A percentile compares a stretch with the other conserved stretches of the same genome.
These are phyloP conservation scores for Chaetomiaceae sp. DNA, from an alignment of 2,329 filamentous ascomycete genomes.

Conservation along the genomic window DNA sequence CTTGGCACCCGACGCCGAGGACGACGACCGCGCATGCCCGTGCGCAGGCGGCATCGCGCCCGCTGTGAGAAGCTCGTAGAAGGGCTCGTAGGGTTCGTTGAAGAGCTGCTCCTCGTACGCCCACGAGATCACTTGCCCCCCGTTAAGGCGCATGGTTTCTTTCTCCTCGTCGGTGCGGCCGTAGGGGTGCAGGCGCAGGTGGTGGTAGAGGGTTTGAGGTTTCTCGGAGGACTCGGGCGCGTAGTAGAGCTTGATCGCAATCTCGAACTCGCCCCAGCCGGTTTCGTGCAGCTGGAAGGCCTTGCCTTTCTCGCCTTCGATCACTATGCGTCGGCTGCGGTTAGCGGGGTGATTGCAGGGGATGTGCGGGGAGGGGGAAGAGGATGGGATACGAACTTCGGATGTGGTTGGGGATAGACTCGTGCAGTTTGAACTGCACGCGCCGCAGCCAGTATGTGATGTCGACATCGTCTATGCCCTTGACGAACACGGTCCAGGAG, in stretches of 20 bases:
- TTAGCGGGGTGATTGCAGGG: neutral
- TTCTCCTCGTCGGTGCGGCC: constrained; percentile 72
- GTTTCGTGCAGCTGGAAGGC: constrained; percentile 85
- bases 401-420: constrained; percentile 87
- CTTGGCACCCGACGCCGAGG: constrained; percentile 16
- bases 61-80: constrained; percentile 79
- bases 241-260: constrained; percentile 93
- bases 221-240: constrained; percentile 84
- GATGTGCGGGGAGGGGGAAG: neutral
- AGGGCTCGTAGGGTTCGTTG: constrained; percentile 90
- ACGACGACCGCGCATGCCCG: constrained; percentile 1
- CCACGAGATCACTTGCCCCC: constrained; percentile 66
- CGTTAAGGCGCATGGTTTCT: constrained; percentile 50
- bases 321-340: constrained; percentile 36
- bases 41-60: constrained; percentile 52
- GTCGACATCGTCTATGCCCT: constrained; percentile 80
- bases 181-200: constrained; percentile 84
- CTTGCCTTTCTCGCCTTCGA: constrained; percentile 63
- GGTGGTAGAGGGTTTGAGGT: constrained; percentile 91
- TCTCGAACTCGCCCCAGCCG: constrained; percentile 97
- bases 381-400: constrained; percentile 51
- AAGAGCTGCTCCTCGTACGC: constrained; percentile 93
- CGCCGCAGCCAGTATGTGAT: constrained; percentile 94
- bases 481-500: constrained; percentile 92
- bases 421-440: constrained; percentile 96